These are phyloP conservation scores for Crithidia sp. DNA, from an alignment of 208 protist species.

Conservation along the genomic window DNA sequence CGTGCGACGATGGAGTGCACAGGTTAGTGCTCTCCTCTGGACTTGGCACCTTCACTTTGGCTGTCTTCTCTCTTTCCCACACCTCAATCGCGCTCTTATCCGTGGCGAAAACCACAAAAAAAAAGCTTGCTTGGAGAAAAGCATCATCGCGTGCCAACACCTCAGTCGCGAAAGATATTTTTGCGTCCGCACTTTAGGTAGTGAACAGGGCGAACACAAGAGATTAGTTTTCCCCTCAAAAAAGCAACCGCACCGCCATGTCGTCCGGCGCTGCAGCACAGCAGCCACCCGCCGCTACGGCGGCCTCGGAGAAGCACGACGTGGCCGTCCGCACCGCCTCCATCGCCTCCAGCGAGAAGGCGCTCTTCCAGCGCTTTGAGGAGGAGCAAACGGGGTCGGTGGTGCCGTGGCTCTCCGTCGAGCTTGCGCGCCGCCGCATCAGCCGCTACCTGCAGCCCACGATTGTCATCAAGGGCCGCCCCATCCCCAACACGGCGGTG, in stretches of 20 bases:
- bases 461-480: constrained; percentile 40
- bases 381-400: constrained; percentile 19
- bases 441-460: constrained; percentile 48
- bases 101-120: too few relatives aligned
- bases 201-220: too few relatives aligned
- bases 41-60: too few relatives aligned
- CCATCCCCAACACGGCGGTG: constrained; percentile 35
- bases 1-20: too few relatives aligned
- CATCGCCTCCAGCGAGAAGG: constrained; percentile 13
- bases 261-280: not conserved
- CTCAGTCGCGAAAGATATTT: too few relatives aligned
- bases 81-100: not conserved
- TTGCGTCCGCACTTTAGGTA: too few relatives aligned
- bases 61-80: not conserved
- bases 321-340: constrained; percentile 2
- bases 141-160: too few relatives aligned
- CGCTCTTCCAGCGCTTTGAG: constrained; percentile 8
- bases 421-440: constrained; percentile 51
- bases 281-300: not conserved
- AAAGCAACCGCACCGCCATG: not conserved
- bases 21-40: too few relatives aligned
- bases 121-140: too few relatives aligned
- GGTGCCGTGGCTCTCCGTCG: constrained; percentile 52
- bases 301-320: not conserved
- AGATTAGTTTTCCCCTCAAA: too few relatives aligned